Evolutionary conservation across 768 basidiomycete genomes (phyloP).

Genomic region (Harrya chromipes): DNA sequence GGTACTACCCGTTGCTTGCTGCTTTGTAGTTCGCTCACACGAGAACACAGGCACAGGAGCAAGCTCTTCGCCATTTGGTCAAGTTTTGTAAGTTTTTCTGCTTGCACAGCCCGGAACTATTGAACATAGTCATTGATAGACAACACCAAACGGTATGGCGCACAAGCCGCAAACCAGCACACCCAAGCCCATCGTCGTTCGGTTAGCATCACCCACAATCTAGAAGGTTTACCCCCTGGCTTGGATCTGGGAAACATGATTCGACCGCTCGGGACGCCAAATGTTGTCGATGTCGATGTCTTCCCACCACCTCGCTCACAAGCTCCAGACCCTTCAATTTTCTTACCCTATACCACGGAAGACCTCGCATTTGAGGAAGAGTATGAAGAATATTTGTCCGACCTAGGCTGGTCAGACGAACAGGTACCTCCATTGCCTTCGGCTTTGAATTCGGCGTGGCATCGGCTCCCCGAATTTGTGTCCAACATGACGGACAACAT

Average conservation of each 20-base stretch:
- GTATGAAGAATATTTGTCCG: slow-evolving; percentile 94
- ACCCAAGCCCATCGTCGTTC: slow-evolving; percentile 72
- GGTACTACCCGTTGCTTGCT: slow-evolving; percentile 39
- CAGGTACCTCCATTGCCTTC: slow-evolving; percentile 38
- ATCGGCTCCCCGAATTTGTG: slow-evolving; percentile 74
- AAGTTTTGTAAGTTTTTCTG: slow-evolving; percentile 74
- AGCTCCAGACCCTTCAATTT: slow-evolving; percentile 77
- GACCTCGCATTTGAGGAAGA: slow-evolving; percentile 95
- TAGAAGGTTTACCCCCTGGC: slow-evolving; percentile 74
- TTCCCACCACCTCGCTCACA: slow-evolving; percentile 93
- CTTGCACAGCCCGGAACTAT: neutral
- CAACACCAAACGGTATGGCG: slow-evolving; percentile 87
- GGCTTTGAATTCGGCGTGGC: slow-evolving; percentile 64
- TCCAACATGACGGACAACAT: slow-evolving; percentile 83
- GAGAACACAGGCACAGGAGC: slow-evolving; percentile 78
- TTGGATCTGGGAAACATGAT: slow-evolving; percentile 73
- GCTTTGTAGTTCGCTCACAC: slow-evolving; percentile 9
- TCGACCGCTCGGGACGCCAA: slow-evolving; percentile 72
- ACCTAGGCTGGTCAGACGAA: slow-evolving; percentile 72
- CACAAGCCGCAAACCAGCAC: slow-evolving; percentile 45
- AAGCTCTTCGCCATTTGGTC: slow-evolving; percentile 88
- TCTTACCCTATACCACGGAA: slow-evolving; percentile 89
- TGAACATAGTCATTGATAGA: slow-evolving; percentile 43
- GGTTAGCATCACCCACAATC: slow-evolving; percentile 78
- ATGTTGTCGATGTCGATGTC: slow-evolving; percentile 80